phyloP scores from a whole-genome alignment of 2,329 filamentous ascomycete species.

The Colletotrichum lupini region DNA sequence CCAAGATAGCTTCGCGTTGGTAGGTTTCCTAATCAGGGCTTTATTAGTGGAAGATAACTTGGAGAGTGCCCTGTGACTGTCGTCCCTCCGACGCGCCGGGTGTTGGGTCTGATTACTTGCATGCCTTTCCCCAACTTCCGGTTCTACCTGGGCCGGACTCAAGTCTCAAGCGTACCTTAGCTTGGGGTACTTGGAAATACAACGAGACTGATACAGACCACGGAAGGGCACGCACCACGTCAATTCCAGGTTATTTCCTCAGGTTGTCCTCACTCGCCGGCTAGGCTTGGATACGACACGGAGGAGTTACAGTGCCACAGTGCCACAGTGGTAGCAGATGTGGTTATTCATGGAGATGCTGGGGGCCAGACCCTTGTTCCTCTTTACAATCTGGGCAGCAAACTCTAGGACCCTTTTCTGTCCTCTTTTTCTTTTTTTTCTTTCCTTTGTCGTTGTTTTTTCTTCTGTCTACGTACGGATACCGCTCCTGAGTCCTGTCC shows the following conservation, averaged over 20 bases:
- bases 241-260: constrained; percentile 8
- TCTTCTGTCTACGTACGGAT: background rate
- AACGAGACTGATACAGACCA: background rate
- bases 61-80: background rate
- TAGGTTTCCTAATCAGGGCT: background rate
- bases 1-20: background rate
- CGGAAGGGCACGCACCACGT: constrained; percentile 6
- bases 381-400: background rate
- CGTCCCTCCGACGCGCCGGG: constrained; percentile 1
- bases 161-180: constrained; percentile 6
- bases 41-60: background rate
- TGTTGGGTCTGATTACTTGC: constrained; percentile 11
- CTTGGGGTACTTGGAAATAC: constrained; percentile 16
- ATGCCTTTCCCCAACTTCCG: constrained; percentile 14
- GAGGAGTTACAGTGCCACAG: background rate
- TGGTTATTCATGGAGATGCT: background rate
- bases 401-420: background rate
- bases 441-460: background rate
- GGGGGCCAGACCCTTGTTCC: background rate
- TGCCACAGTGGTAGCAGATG: constrained; percentile 5
- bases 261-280: background rate
- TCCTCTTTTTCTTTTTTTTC: background rate
- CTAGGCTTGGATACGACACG: background rate
- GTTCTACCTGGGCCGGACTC: constrained; percentile 9
- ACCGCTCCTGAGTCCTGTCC: background rate